Evolutionary conservation across 805 yeast species (phyloP).

Genomic region (Nakazawaea ishiwadae): DNA sequence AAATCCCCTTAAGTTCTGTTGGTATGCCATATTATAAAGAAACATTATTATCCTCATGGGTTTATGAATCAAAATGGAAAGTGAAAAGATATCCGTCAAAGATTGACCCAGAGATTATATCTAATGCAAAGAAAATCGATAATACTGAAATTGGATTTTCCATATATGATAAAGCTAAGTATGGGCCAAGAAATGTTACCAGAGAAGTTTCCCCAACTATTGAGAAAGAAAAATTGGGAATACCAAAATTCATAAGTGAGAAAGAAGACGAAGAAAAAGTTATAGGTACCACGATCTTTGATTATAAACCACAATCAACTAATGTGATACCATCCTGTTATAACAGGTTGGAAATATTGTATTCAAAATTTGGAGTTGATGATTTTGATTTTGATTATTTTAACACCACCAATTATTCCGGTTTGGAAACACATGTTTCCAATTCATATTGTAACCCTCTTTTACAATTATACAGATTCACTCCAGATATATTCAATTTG

Average conservation of each 20-base stretch:
- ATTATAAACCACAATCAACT: conserved; percentile 22
- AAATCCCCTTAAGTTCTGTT: conserved; percentile 59
- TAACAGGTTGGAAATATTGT: conserved; percentile 67
- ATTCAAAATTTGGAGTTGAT: conserved; percentile 87
- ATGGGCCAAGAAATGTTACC: conserved; percentile 51
- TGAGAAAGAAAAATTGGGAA: conserved; percentile 23
- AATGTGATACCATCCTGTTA: conserved; percentile 69
- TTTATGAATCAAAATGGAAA: conserved; percentile 54
- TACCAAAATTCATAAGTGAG: conserved; percentile 62
- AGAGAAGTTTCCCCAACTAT: conserved; percentile 29
- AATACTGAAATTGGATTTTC: conserved; percentile 33
- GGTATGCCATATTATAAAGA: conserved; percentile 88
- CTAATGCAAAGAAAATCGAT: conserved; percentile 30
- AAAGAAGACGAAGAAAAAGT: conserved; percentile 25
- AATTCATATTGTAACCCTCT: conserved; percentile 76
- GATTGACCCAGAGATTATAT: conserved; percentile 44
- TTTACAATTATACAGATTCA: conserved; percentile 74
- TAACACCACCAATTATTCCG: conserved; percentile 70
- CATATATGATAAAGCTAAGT: conserved; percentile 53
- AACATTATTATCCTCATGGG: conserved; percentile 77
- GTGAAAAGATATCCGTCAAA: conserved; percentile 52
- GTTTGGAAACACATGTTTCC: conserved; percentile 84
- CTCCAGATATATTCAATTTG: conserved; percentile 67
- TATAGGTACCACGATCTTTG: conserved; percentile 22
- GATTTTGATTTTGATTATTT: conserved; percentile 89